Base-by-base conservation (phyloP, 176 grass and related monocot genomes). In the Carex littledalei region DNA sequence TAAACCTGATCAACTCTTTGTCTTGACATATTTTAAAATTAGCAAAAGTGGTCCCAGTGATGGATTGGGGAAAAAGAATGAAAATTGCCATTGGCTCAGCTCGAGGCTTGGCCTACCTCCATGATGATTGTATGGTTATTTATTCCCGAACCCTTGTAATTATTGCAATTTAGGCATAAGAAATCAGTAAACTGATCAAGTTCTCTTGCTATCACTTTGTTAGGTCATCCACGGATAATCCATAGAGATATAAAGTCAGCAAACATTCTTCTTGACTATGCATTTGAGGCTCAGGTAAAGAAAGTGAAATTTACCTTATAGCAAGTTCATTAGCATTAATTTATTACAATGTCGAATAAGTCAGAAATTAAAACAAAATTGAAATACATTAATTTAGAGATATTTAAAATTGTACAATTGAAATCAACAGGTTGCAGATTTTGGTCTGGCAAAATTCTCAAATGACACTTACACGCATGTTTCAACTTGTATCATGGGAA, bases 221-320 rank as follows among this genome's bases (percentile, higher is more conserved):
- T 59, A 97, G 94, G 94, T 84, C 90, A 97, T 62, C 94, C 92
- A 3, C 69, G 92, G 81, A 92, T 97, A 77, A 97, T 97, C 67
- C 94, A 97, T 68, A 90, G 92, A 73, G 94, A 97, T 81, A 97
- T 94, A 87, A 97, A 94, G 82, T 90, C 90, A 8, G 88, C 94
- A 10, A 97, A 97, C 39, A 97, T 97, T 85, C 89, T 97, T 65
- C 50, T 97, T 9, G 94, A 97, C 66, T 92, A 91, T 81, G 86
- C 90, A 11, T 97, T 94, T 62, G 92, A 97, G 69, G 89, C 94
- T 84, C 94, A 97, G 94, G 94, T 85, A 81, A 7, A 56, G 17
- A 29, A 81, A 34, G 3, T 55, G 9, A 6, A 39, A 67, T 84
- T 21, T 45, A 37, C 22, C 22, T 50, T 8, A 68, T 32, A 50